Evolutionary conservation across 164 flowering plant species (phyloP), one percentile per base, ranked within the genome.

Genomic region (Umbilicus rupestris): DNA sequence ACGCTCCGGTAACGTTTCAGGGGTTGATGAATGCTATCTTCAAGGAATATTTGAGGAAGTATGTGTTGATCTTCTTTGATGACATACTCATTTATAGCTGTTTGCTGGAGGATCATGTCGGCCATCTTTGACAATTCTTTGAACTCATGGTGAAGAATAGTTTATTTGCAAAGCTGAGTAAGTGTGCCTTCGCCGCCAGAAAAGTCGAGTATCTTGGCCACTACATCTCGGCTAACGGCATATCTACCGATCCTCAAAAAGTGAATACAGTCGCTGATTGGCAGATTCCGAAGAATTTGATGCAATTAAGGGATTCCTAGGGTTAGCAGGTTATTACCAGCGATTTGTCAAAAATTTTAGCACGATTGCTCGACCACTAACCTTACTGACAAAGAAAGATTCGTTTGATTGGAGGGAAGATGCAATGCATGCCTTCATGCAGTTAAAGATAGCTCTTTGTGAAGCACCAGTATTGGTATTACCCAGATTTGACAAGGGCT

Each of bases 11-110:
- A 1, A 69, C 55, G 0, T 69, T 63, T 22, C 39, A 69, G 1
- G 37, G 7, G 2, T 7, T 11, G 0, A 70, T 70, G 29, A 70
- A 70, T 47, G 22, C 22, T 31, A 9, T 69, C 0, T 66, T 66
- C 28, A 44, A 19, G 5, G 5, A 22, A 46, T 49, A 19, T 16
- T 19, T 33, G 20, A 5, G 42, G 65, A 62, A 12, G 41, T 62
- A 35, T 35, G 65, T 62, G 2, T 11, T 62, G 10, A 12, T 33
- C 1, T 62, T 62, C n/a, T 62, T 62, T 62, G 65, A 63, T 33
- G 66, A 63, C 22, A 63, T 63, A 1, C 28, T 63, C 7, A 33
- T 63, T 0, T 63, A 63, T 5, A 63, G 65, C 41, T 15, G 1
- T 0, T 2, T 0, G 12, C 8, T 17, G 17, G 8, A 35, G 3